Evolutionary conservation across 2,329 filamentous ascomycete species (phyloP).

Genomic region (Aspergillus jensenii): DNA sequence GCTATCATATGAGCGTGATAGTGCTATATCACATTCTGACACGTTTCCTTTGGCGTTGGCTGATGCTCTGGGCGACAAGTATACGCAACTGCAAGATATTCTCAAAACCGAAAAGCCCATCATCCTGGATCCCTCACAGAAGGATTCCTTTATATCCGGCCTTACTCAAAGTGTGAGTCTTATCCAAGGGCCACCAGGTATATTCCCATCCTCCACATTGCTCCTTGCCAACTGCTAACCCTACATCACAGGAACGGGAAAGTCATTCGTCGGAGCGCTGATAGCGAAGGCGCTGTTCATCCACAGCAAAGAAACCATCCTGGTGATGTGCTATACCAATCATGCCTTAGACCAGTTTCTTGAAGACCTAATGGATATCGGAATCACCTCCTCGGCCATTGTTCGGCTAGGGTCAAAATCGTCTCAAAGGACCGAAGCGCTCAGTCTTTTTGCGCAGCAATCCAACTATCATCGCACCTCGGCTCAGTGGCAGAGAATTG

Average conservation of each 20-base stretch:
- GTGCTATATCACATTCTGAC: slow-evolving; percentile 11
- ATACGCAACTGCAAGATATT: slow-evolving; percentile 24
- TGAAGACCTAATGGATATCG: slow-evolving; percentile 62
- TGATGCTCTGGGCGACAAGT: slow-evolving; percentile 19
- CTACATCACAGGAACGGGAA: slow-evolving; percentile 63
- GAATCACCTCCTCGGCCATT: slow-evolving; percentile 52
- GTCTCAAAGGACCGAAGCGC: slow-evolving; percentile 47
- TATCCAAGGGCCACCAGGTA: slow-evolving; percentile 73
- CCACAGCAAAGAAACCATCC: slow-evolving; percentile 51
- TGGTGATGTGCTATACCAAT: slow-evolving; percentile 69
- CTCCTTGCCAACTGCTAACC: not conserved
- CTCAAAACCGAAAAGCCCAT: slow-evolving; percentile 33
- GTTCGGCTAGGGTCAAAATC: slow-evolving; percentile 65
- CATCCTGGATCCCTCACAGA: slow-evolving; percentile 55
- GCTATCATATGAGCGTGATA: slow-evolving; percentile 37
- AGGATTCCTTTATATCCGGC: slow-evolving; percentile 55
- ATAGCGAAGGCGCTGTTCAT: slow-evolving; percentile 58
- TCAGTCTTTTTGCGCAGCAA: slow-evolving; percentile 50
- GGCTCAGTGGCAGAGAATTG: slow-evolving; percentile 44
- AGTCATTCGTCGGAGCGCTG: slow-evolving; percentile 70
- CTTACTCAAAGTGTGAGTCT: slow-evolving; percentile 56
- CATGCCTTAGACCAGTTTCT: slow-evolving; percentile 67
- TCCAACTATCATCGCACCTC: slow-evolving; percentile 31
- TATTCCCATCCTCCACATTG: slow-evolving; percentile 6
- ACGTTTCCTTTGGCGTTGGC: slow-evolving; percentile 12